Conservation (phyloP, 345 rosid genomes). For the Populus simonii region DNA sequence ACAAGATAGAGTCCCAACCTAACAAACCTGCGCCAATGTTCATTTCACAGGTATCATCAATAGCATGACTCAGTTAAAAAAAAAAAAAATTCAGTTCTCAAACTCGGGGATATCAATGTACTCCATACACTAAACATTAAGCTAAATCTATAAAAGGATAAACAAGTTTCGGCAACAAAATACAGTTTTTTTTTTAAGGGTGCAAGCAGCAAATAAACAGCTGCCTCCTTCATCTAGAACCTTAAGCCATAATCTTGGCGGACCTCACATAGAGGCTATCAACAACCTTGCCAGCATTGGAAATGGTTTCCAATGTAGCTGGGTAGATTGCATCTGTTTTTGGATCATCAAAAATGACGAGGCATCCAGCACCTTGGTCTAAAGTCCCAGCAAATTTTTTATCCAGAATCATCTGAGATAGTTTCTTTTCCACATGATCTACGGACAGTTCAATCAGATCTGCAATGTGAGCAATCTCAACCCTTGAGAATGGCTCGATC, state of each 20-base stretch:
- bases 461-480: conserved; percentile 82
- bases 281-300: conserved; percentile 88
- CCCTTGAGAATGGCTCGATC: conserved; percentile 93
- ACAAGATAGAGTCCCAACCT: neutral
- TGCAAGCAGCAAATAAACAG: too few relatives aligned
- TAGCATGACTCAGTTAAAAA: neutral
- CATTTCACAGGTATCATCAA: too few relatives aligned
- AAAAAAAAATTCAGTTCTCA: neutral
- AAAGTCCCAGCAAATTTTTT: conserved; percentile 95
- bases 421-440: conserved; percentile 88
- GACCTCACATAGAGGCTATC: conserved; percentile 96
- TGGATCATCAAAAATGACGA: conserved; percentile 82
- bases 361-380: conserved; percentile 97
- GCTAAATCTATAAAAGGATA: neutral
- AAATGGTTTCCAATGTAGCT: conserved; percentile 80
- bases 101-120: neutral
- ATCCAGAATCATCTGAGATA: conserved; percentile 94
- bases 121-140: neutral
- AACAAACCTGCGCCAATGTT: neutral
- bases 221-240: neutral
- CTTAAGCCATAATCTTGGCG: conserved; percentile 80
- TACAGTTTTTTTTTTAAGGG: neutral
- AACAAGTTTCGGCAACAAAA: neutral
- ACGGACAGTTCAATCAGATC: conserved; percentile 68
- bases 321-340: conserved; percentile 86